Evolutionary conservation across 805 yeast genomes (phyloP), one percentile per base, ranked within the genome.

Genomic region (Ogataea paraovalis): DNA sequence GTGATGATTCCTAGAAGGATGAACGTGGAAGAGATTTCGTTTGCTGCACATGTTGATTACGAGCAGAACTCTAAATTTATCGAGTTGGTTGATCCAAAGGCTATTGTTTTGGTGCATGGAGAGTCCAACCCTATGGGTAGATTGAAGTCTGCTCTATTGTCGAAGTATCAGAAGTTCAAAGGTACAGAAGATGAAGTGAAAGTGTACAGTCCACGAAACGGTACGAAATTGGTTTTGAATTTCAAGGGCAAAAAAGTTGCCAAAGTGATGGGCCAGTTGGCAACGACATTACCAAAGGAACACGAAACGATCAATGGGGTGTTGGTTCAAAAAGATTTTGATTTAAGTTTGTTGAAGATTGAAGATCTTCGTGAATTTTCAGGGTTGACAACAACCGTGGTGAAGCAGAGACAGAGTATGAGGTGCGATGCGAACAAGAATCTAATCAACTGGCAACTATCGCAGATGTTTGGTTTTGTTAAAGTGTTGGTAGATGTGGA

Each of bases 41-140:
- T 94, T 74, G 98, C 99, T n/a, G 99, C 99, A 0, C 99, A 94
- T 67, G 99, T 94, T 20, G 99, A 94, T 64, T 94, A 85, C 66
- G 89, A 87, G 58, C 97, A 94, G 61, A 94, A 94, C 57, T 73
- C 96, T 1, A 87, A 86, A 47, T 94, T 94, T 61, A 94, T 94
- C 49, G 97, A 91, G 56, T 73, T 82, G 50, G 88, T 94, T 2
- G 85, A 85, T 49, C 96, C 99, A 0, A 78, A 78, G 49, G 82
- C 86, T 46, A 87, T 94, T 50, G 89, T 92, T 49, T 75, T 94
- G 46, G 99, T 94, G 2, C 99, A 94, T 66, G 99, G 99, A 12
- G 99, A 94, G 61, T 82, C 94, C 2, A 90, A 88, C 58, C 97
- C 96, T n/a, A 94, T 94, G 98, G 99, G 98, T 48, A 82, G 99